Base-by-base conservation (phyloP, 257 asterid genomes). In the Capsicum pubescens region DNA sequence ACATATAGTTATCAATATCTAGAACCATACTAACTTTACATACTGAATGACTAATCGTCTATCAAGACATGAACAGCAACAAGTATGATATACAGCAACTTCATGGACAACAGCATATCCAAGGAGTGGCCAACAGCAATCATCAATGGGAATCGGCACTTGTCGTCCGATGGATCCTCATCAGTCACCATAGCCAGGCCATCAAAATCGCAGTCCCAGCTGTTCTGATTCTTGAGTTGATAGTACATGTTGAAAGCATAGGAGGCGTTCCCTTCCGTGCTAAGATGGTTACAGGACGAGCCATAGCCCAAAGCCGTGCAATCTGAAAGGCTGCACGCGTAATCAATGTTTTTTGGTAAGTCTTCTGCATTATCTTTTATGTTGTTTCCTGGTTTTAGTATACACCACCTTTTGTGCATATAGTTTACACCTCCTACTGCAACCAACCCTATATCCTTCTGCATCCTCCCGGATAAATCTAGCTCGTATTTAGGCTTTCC, bases 401-500 rank as follows among this genome's bases (percentile, higher is more conserved):
- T 52, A 36, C 89, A 87, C 87, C 89, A 87, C 42, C 69, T 78
- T 12, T 83, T 84, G 11, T 82, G 42, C 56, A 87, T 86, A 76
- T 87, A 74, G 57, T 39, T 82, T 55, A 84, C 85, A 48, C 83
- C 83, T 44, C 83, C 83, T 64, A 86, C 87, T 44, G 67, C 80
- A 19, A 87, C 79, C 79, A 87, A 68, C 8, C 89, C 87, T 42
- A 67, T 82, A 8, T 84, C 61, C 64, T 81, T 87, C 71, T 84
- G 61, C 81, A 74, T 74, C 60, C 19, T 74, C 61, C 81, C 81
- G 61, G 82, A 83, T 66, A 87, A 77, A 54, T 83, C 72, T 14
- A 87, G 84, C 71, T 84, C 83, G 84, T 87, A 87, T 78, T 87
- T 87, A 14, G 85, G 80, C 44, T 84, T 61, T 0, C 89, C 89